Evolutionary conservation across 2,329 filamentous ascomycete species (phyloP), one percentile per base, ranked within the genome.

Genomic region (Neoscytalidium dimidiatum): DNA sequence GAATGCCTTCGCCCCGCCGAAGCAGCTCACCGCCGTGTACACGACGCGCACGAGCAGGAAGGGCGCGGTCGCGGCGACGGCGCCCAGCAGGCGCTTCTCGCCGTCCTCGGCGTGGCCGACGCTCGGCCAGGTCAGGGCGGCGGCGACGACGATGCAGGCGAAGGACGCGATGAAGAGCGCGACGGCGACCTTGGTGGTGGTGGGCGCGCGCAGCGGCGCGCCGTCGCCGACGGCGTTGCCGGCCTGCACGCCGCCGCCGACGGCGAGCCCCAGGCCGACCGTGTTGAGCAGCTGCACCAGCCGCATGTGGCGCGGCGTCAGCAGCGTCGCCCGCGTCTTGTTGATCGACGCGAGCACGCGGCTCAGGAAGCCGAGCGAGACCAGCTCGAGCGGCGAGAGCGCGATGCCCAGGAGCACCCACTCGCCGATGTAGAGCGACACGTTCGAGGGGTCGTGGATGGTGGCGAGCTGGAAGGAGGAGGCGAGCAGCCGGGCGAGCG

Each of bases 341-440:
- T 58, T 46, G 51, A 64, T 58, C 51, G 28, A 38, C 29, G 14
- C 41, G 13, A 58, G 19, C 28, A 48, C 31, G 62, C 62, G 62
- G 41, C 41, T 48, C 14, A 64, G 51, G 38, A 64, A 26, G 51
- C 62, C 62, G 13, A 64, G 52, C 21, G 51, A 44, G 13, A 31
- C 26, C 11, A 64, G 51, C 21, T 64, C 62, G 29, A 64, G 43
- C 21, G 62, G 62, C 51, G 62, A 64, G 1, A 64, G 43, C 4
- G 62, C 62, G 28, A 46, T 64, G 51, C 38, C 51, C 13, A 64
- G 51, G 3, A 64, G 62, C 29, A 64, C 62, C 62, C 62, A 64
- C 13, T 64, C 62, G 41, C 38, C 62, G 29, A 57, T 49, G 51
- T 64, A 64, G 38, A 64, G 51, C 14, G 62, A 64, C 4, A 21